Evolutionary conservation across 2,329 filamentous ascomycete species (phyloP).

Genomic region (Plenodomus lindquistii): DNA sequence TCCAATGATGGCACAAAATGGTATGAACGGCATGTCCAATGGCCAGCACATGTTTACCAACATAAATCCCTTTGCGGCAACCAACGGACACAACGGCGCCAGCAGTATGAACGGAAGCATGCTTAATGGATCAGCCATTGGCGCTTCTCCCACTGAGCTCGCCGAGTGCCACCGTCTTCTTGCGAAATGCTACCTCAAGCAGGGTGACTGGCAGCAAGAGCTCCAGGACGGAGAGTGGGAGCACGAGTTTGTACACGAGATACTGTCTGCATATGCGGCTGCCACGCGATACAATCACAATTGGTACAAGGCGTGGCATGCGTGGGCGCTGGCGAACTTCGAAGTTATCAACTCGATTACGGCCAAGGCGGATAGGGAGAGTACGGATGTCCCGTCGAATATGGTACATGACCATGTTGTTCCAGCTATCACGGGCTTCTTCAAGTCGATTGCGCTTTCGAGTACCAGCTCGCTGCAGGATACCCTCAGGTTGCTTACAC

Average conservation of each 20-base stretch:
- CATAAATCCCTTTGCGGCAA: constrained; percentile 44
- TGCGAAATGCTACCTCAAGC: constrained; percentile 92
- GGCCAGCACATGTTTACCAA: constrained; percentile 42
- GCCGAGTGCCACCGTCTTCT: constrained; percentile 70
- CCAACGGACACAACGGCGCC: constrained; percentile 58
- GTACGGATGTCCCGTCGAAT: constrained; percentile 62
- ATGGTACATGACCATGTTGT: constrained; percentile 87
- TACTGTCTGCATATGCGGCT: constrained; percentile 85
- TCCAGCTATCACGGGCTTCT: constrained; percentile 92
- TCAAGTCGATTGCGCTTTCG: constrained; percentile 93
- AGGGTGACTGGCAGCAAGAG: constrained; percentile 92
- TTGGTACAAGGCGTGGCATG: constrained; percentile 99
- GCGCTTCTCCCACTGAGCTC: constrained; percentile 43
- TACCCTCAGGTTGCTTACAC: constrained; percentile 84
- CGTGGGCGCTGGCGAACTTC: constrained; percentile 97
- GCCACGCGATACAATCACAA: constrained; percentile 92
- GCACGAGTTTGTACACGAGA: constrained; percentile 81
- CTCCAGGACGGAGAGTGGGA: constrained; percentile 89
- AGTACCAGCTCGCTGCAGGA: constrained; percentile 93
- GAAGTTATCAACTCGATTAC: constrained; percentile 89
- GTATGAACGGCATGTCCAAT: constrained; percentile 50
- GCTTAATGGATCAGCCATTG: constrained; percentile 28
- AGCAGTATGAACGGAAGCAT: constrained; percentile 40
- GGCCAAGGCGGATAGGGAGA: constrained; percentile 65
- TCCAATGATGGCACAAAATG: constrained; percentile 38